Conservation (phyloP, 176 grass and related monocot genomes). For the Carex cristatella region DNA sequence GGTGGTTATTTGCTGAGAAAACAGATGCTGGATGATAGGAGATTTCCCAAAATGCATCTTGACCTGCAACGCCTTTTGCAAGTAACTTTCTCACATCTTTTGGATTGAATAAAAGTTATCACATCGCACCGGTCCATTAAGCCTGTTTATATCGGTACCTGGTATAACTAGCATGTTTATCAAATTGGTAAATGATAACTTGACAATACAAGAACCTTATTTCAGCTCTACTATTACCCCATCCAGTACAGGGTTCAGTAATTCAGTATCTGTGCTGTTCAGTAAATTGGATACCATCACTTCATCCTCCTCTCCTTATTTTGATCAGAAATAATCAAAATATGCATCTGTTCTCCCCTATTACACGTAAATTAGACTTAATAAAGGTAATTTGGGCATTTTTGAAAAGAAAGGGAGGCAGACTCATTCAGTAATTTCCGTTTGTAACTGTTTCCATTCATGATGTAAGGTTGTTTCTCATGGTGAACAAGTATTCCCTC, state of each 20-base stretch:
- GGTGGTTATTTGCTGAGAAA: slow-evolving; percentile 84
- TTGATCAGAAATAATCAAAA: neutral
- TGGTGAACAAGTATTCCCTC: slow-evolving; percentile 83
- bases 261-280: neutral
- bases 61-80: slow-evolving; percentile 89
- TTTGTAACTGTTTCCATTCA: slow-evolving; percentile 2
- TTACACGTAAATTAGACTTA: neutral
- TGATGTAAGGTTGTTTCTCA: slow-evolving; percentile 76
- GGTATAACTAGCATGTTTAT: neutral
- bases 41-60: slow-evolving; percentile 90
- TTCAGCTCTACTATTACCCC: neutral
- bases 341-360: neutral
- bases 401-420: neutral
- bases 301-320: neutral
- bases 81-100: slow-evolving; percentile 31
- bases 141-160: neutral
- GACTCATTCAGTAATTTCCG: neutral
- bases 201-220: neutral
- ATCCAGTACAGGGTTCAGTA: neutral
- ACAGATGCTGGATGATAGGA: slow-evolving; percentile 83
- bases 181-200: neutral
- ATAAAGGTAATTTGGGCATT: neutral
- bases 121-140: neutral
- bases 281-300: neutral
- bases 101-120: neutral